Conservation (phyloP, 2,329 filamentous ascomycete genomes). For the Monilinia laxa region DNA sequence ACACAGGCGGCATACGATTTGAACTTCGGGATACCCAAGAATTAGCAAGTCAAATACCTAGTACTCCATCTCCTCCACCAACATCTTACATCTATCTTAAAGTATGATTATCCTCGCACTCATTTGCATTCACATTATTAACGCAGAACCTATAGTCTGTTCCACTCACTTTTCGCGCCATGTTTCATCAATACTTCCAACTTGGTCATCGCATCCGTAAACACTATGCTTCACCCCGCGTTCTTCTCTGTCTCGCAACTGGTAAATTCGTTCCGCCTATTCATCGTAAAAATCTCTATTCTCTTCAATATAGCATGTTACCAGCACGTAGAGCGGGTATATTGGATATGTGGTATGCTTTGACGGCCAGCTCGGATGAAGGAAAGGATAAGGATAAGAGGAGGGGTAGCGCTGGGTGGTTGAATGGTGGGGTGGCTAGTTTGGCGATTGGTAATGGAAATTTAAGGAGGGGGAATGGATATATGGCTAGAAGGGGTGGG, state of each 20-base stretch:
- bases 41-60: constrained; percentile 44
- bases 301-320: constrained; percentile 96
- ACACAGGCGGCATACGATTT: constrained; percentile 76
- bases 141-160: constrained; percentile 65
- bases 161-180: constrained; percentile 83
- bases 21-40: constrained; percentile 75
- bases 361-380: constrained; percentile 31
- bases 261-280: constrained; percentile 94
- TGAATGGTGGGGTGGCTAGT: constrained; percentile 15
- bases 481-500: constrained; percentile 21
- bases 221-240: constrained; percentile 87
- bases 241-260: constrained; percentile 82
- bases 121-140: constrained; percentile 23
- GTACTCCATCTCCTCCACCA: constrained; percentile 42
- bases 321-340: constrained; percentile 79
- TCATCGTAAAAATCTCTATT: constrained; percentile 91
- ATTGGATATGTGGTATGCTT: constrained; percentile 72
- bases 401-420: constrained; percentile 18
- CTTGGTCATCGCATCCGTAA: constrained; percentile 89
- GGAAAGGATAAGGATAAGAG: constrained; percentile 24
- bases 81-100: constrained; percentile 86
- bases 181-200: constrained; percentile 97
- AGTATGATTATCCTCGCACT: constrained; percentile 47
- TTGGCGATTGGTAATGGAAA: constrained; percentile 16
- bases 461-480: constrained; percentile 19